Evolutionary conservation across 495 filamentous ascomycete species (phyloP), one percentile per base, ranked within the genome.

Genomic region (Aspergillus cavernicola): DNA sequence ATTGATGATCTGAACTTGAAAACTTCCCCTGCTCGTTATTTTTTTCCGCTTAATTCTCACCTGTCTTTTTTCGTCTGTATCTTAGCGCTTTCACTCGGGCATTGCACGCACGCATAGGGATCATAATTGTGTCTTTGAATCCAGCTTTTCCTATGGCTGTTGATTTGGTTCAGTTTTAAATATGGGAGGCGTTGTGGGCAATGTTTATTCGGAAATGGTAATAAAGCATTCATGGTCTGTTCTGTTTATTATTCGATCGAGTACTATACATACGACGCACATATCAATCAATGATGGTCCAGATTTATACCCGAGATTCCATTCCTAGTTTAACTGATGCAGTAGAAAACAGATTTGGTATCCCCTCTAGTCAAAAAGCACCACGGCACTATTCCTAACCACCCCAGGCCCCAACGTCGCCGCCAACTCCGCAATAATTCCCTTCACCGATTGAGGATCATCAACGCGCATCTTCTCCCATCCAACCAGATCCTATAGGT

Each of bases 331-430:
- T 33, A 13, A 33, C 11, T 10, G 31, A n/a, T n/a, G n/a, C n/a
- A n/a, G n/a, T n/a, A n/a, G n/a, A n/a, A 35, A 35, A 3, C 12
- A 35, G 32, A 35, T 15, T 35, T 35, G 12, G n/a, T 35, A 35
- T 12, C 3, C 12, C n/a, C 11, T 12, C 15, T 48, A 74, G 41
- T 71, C 67, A 52, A 77, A 72, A 28, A 78, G 55, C 24, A 75
- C 72, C 24, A 74, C 72, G 0, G 69, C 74, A 45, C 70, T 79
- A 45, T 83, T 68, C 28, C 66, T 68, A 33, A 86, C 79, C 40
- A 90, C 59, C 6, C 84, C 82, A 7, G 82, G 80, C 2, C 92
- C 92, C 35, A 96, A 69, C 4, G 77, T 83, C 6, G 92, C 88
- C 8, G 87, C 86, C 31, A 95, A 67, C 61, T 96, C 89, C 6